Conservation (phyloP, 345 rosid species). For the Boechera stricta region DNA sequence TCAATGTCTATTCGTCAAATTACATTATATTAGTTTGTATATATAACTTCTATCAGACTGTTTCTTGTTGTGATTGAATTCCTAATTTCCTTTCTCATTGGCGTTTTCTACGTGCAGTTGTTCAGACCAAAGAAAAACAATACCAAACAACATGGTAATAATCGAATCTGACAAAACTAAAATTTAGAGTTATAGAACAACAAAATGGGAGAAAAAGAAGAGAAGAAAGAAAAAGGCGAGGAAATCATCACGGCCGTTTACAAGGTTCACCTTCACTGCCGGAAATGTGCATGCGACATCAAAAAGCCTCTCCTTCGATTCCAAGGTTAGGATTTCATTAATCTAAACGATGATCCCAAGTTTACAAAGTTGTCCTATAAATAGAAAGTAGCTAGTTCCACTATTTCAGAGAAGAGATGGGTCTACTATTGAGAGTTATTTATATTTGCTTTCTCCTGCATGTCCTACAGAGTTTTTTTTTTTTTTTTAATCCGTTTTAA, state of each 20-base stretch:
- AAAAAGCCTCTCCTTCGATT: slow-evolving; percentile 64
- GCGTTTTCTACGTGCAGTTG: slow-evolving; percentile 34
- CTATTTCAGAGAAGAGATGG: slow-evolving; percentile 5
- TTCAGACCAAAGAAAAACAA: slow-evolving; percentile 26
- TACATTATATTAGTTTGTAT: slow-evolving; percentile 15
- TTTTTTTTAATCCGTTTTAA: neutral
- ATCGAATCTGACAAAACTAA: neutral
- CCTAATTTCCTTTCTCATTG: slow-evolving; percentile 16
- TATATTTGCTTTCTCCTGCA: slow-evolving; percentile 20
- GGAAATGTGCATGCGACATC: slow-evolving; percentile 66
- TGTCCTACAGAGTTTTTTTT: neutral
- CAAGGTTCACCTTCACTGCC: slow-evolving; percentile 86
- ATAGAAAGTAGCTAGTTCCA: neutral
- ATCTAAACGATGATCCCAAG: neutral
- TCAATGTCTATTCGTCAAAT: neutral
- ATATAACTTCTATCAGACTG: slow-evolving; percentile 15
- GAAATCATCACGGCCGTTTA: slow-evolving; percentile 63
- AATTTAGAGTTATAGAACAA: slow-evolving; percentile 8
- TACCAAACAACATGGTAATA: neutral
- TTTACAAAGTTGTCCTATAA: neutral
- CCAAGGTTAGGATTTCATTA: slow-evolving; percentile 36
- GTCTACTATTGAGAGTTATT: slow-evolving; percentile 1
- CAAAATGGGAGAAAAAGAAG: slow-evolving; percentile 49
- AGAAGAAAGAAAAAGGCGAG: slow-evolving; percentile 48
- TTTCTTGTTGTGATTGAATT: slow-evolving; percentile 37